Conservation (phyloP, 176 grass and related monocot species). For the Aegilops sharonensis region DNA sequence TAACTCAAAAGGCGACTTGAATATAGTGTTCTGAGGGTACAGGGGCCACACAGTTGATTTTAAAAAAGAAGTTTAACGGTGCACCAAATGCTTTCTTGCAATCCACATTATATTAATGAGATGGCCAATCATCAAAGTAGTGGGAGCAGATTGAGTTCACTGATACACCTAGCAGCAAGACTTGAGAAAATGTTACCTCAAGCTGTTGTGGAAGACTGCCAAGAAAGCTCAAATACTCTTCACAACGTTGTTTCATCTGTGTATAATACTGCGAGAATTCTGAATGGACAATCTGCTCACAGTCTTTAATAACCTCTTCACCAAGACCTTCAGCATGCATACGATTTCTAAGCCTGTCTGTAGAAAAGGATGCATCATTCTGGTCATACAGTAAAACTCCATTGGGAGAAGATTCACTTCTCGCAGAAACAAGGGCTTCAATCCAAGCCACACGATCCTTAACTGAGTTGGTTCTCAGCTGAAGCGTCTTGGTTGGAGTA, state of each 20-base stretch:
- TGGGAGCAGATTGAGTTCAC: background rate
- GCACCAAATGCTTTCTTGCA: background rate
- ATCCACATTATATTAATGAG: background rate
- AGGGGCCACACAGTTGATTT: background rate
- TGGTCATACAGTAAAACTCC: constrained; percentile 32
- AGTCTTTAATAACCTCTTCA: constrained; percentile 77
- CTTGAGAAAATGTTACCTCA: constrained; percentile 49
- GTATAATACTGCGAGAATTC: constrained; percentile 76
- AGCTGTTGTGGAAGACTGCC: constrained; percentile 59
- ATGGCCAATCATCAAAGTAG: background rate
- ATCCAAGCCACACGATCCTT: constrained; percentile 90
- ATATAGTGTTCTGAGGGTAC: background rate
- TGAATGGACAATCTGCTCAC: constrained; percentile 81
- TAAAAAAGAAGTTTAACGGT: background rate
- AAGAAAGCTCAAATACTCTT: constrained; percentile 77
- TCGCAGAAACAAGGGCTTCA: constrained; percentile 74
- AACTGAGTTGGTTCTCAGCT: constrained; percentile 72
- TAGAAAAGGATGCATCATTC: constrained; percentile 63
- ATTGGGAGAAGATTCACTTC: constrained; percentile 58
- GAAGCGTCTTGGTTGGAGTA: constrained; percentile 84
- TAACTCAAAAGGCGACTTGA: background rate
- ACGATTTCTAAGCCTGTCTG: constrained; percentile 65
- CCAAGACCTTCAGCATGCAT: constrained; percentile 77
- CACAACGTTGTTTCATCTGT: constrained; percentile 62
- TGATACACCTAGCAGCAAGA: background rate